phyloP scores from a whole-genome alignment of 2,329 filamentous ascomycete species.

The Pyrenophora tritici-repentis region DNA sequence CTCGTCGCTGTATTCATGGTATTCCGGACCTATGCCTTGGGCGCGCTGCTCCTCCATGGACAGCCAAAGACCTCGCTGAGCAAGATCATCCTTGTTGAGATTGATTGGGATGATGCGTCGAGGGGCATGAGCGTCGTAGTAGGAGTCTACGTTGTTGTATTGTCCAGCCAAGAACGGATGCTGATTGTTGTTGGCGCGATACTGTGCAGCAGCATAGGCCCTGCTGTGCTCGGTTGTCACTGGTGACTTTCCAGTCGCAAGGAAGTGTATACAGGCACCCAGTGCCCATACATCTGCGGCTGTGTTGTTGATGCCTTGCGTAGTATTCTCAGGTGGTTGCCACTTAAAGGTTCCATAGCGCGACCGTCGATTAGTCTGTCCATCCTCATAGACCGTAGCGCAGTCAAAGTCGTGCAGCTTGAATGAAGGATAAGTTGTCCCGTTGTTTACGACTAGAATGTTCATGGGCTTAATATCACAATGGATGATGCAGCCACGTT shows the following conservation, averaged over 20 bases:
- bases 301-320: conserved; percentile 24
- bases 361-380: background rate
- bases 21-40: conserved; percentile 5
- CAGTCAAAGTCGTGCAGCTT: conserved; percentile 35
- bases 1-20: conserved; percentile 30
- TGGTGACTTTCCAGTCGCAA: conserved; percentile 26
- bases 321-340: conserved; percentile 40
- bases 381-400: conserved; percentile 7
- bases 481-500: conserved; percentile 17
- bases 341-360: conserved; percentile 29
- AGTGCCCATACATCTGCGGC: conserved; percentile 41
- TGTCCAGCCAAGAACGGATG: conserved; percentile 4
- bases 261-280: conserved; percentile 38
- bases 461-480: conserved; percentile 41
- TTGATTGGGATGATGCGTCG: conserved; percentile 31
- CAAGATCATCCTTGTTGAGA: background rate
- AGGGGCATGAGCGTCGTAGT: conserved; percentile 25
- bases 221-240: conserved; percentile 13
- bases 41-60: conserved; percentile 17
- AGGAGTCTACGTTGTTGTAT: conserved; percentile 10
- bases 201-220: background rate
- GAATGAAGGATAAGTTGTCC: conserved; percentile 33
- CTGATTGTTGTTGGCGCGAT: background rate
- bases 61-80: conserved; percentile 3
- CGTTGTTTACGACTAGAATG: conserved; percentile 29